phyloP scores from a whole-genome alignment of 2,329 filamentous ascomycete genomes.

The Colletotrichum filicis region DNA sequence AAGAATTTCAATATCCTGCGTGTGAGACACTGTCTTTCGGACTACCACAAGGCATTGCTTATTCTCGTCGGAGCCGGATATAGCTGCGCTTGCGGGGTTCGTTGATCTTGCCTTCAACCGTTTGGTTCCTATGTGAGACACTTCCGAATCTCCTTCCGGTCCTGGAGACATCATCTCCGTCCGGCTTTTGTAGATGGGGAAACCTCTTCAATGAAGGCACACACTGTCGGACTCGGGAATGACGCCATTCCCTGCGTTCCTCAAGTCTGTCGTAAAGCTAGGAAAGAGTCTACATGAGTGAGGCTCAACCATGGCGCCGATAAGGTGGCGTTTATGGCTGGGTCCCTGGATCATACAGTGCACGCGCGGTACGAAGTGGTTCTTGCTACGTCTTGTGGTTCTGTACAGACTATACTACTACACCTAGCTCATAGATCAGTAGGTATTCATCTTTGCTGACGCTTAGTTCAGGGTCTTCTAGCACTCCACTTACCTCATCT shows the following conservation, averaged over 20 bases:
- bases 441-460: neutral
- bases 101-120: neutral
- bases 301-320: neutral
- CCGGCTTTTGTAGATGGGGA: neutral
- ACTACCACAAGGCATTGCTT: neutral
- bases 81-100: neutral
- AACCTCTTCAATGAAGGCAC: no score
- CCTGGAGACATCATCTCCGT: neutral
- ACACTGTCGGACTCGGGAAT: neutral
- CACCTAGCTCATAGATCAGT: neutral
- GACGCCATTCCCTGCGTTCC: neutral
- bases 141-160: neutral
- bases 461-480: neutral
- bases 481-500: neutral
- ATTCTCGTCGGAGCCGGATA: neutral
- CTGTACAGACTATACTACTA: neutral
- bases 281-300: neutral
- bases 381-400: neutral
- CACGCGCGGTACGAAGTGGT: neutral
- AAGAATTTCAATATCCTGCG: neutral
- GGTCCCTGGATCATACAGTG: neutral
- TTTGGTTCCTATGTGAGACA: neutral
- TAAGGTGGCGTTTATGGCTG: neutral
- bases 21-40: neutral
- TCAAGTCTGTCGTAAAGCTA: neutral